Evolutionary conservation across 192 early-diverging fungal genomes (phyloP), one percentile per base, ranked within the genome.

Genomic region (Obelidium mucronatum): DNA sequence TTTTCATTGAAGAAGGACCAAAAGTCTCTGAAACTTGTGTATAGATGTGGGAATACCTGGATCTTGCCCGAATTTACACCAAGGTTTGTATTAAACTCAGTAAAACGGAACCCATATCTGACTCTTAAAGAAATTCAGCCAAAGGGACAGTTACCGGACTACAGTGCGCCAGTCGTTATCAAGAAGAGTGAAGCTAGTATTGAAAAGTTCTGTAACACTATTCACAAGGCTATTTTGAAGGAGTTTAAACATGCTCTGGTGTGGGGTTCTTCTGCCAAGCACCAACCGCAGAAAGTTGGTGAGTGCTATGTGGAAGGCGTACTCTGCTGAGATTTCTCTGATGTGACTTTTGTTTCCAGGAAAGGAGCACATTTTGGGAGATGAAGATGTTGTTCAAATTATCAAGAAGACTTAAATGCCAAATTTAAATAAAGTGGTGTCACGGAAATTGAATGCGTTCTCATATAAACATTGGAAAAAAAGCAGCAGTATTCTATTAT

Each of bases 371-470:
- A 75, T 91, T 22, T 81, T 99, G 65, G 78, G 83, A 24, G 97
- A 99, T 77, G 97, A 99, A 82, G 97, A 99, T 86, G 97, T 99
- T 1, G 97, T 99, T 28, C 95, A 96, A 72, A 81, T 85, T 40
- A 37, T 83, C 74, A 84, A 82, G 63, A 79, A 80, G 73, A n/a
- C n/a, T n/a, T n/a, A n/a, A n/a, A n/a, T n/a, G n/a, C n/a, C n/a
- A n/a, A n/a, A n/a, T n/a, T n/a, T n/a, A n/a, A n/a, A n/a, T n/a
- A n/a, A n/a, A n/a, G n/a, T n/a, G n/a, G n/a, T n/a, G n/a, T n/a
- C n/a, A n/a, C n/a, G n/a, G n/a, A n/a, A n/a, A n/a, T n/a, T n/a
- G n/a, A n/a, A n/a, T n/a, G n/a, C n/a, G n/a, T n/a, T n/a, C n/a
- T n/a, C n/a, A n/a, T n/a, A n/a, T n/a, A n/a, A n/a, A n/a, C n/a